Conservation (phyloP, 1,284 basidiomycete genomes). For the Apiotrichum brassicae region DNA sequence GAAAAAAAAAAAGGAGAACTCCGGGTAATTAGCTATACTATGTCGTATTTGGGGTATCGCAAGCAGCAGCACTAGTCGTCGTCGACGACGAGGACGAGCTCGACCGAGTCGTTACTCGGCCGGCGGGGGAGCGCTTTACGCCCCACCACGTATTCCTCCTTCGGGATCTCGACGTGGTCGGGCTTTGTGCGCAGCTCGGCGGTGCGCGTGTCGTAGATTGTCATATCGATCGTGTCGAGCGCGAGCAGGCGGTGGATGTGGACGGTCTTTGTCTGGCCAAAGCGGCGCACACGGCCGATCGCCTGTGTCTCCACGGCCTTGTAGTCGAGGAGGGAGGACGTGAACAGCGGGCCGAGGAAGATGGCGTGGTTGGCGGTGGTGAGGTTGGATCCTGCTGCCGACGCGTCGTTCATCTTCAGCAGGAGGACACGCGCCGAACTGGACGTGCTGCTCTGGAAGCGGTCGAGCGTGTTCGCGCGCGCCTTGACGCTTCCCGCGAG, state of each 20-base stretch:
- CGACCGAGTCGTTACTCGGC: neutral
- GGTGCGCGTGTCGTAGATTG: slow-evolving; percentile 51
- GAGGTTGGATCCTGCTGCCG: slow-evolving; percentile 84
- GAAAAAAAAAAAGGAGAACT: no score
- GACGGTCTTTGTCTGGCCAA: slow-evolving; percentile 74
- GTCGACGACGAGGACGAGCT: neutral
- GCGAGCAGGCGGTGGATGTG: slow-evolving; percentile 75
- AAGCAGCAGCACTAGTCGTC: neutral
- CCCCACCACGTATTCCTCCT: slow-evolving; percentile 18
- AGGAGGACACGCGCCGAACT: slow-evolving; percentile 61
- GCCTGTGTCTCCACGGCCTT: slow-evolving; percentile 83
- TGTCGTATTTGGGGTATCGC: no score
- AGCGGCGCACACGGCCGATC: slow-evolving; percentile 77
- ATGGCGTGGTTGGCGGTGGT: slow-evolving; percentile 91
- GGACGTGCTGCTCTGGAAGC: slow-evolving; percentile 65
- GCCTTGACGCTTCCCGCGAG: slow-evolving; percentile 70
- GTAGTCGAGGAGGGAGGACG: slow-evolving; percentile 67
- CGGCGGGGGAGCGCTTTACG: neutral
- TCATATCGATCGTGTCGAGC: slow-evolving; percentile 74
- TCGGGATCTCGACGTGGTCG: slow-evolving; percentile 31
- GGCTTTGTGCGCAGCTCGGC: slow-evolving; percentile 28
- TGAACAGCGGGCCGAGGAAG: slow-evolving; percentile 87
- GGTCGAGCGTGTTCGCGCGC: slow-evolving; percentile 72
- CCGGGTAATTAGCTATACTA: neutral
- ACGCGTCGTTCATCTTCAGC: slow-evolving; percentile 87